Evolutionary conservation across 768 basidiomycete genomes (phyloP), one percentile per base, ranked within the genome.

Genomic region (Hygrocybe coccinea): DNA sequence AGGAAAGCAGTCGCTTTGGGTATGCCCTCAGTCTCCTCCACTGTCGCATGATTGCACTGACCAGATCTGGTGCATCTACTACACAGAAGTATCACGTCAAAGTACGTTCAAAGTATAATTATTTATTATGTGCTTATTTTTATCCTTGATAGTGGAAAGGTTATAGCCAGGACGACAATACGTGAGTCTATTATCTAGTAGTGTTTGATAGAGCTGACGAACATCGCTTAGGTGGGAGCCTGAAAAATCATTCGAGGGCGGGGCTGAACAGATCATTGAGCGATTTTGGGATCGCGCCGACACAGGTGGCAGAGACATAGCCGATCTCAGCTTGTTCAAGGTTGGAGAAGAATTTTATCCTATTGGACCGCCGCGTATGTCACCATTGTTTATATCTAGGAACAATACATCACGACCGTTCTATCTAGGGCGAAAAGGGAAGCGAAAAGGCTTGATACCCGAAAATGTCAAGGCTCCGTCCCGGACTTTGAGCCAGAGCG

Each of bases 201-300:
- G 22, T 22, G 24, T 51, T 11, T 51, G 29, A 11, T 43, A 2
- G 14, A 35, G 19, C 33, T 56, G 17, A 58, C 35, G 48, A 22
- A n/a, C 54, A 5, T 58, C 7, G 5, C 11, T 17, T 7, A 88
- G 86, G 9, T 88, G 86, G 86, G 87, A 89, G 60, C 86, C 87
- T 8, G 65, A 71, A 7, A 73, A 79, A 50, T 85, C 84, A 8
- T 87, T 89, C 57, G 65, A 64, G 14, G 77, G 67, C 6, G 76
- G 73, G 9, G 85, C 85, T 0, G 79, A 83, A 59, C 74, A 82
- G 49, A 73, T 87, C 14, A 33, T 86, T 58, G 55, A 79, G 50
- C 61, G 72, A 24, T 79, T 87, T 67, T 77, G 80, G 81, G 60
- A 78, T 61, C 72, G 78, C 58, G 62, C 78, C 50, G 67, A 79